Evolutionary conservation across 2,329 filamentous ascomycete species (phyloP).

Genomic region (Cercospora janseana): DNA sequence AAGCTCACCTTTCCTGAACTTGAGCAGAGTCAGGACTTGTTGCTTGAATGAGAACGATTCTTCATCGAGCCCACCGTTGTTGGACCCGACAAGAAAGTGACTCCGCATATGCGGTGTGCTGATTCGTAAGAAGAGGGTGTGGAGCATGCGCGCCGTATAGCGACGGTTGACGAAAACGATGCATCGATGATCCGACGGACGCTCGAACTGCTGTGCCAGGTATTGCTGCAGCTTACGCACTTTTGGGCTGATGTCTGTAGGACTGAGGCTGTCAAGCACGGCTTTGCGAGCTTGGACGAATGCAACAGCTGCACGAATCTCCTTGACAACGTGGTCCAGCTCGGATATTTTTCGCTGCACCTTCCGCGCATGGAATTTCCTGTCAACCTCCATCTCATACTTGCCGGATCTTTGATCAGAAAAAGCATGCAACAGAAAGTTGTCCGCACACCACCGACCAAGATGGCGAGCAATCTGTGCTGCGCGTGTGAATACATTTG

Average conservation of each 20-base stretch:
- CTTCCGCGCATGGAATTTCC: constrained; percentile 37
- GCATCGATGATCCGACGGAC: constrained; percentile 61
- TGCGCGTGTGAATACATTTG: constrained; percentile 59
- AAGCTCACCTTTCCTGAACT: constrained; percentile 58
- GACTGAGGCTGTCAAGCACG: constrained; percentile 10
- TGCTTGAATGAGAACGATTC: constrained; percentile 66
- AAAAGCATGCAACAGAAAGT: constrained; percentile 47
- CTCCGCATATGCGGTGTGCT: constrained; percentile 58
- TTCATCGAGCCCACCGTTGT: constrained; percentile 43
- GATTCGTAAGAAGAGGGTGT: constrained; percentile 62
- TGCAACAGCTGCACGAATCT: constrained; percentile 59
- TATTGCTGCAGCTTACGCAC: constrained; percentile 61
- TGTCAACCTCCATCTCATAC: constrained; percentile 30
- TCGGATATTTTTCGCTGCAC: constrained; percentile 34
- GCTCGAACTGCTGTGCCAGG: constrained; percentile 62
- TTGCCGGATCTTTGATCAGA: constrained; percentile 27
- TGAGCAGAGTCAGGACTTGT: constrained; percentile 70
- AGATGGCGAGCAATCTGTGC: constrained; percentile 62
- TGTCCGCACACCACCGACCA: constrained; percentile 81
- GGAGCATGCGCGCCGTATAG: constrained; percentile 71
- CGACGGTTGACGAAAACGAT: constrained; percentile 85
- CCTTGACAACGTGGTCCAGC: constrained; percentile 54
- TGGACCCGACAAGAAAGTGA: constrained; percentile 64
- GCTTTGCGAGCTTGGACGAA: constrained; percentile 27
- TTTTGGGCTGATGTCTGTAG: constrained; percentile 65